Evolutionary conservation across 2,329 filamentous ascomycete genomes (phyloP), one percentile per base, ranked within the genome.

Genomic region (Fusarium sp.): DNA sequence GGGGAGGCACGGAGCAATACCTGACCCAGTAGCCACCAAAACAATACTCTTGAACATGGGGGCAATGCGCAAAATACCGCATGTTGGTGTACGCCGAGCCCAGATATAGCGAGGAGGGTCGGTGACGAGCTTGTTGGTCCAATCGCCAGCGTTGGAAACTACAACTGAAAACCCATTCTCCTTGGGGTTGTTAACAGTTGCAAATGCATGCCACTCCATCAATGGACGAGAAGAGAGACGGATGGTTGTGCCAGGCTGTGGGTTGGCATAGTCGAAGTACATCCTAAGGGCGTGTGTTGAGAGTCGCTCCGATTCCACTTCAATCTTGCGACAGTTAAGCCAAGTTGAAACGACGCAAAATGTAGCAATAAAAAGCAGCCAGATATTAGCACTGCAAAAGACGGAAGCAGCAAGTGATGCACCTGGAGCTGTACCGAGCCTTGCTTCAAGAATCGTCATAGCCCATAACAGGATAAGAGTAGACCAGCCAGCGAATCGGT

Each of bases 151-250:
- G 66, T 88, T 89, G 55, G 90, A 91, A 40, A 92, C 83, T 34
- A 92, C 80, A 25, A 90, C 81, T 0, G 89, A 91, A 79, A 90
- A 92, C 18, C 86, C 88, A 4, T 44, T 65, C 11, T 67, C 60
- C 24, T 79, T 77, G 1, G 85, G 83, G 66, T 87, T 84, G 3
- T 90, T 87, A 60, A 93, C 90, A 0, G 89, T 89, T 27, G 91
- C 91, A 74, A 93, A 93, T 3, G 88, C 85, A 78, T 93, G 91
- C 83, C 89, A 92, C 78, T 93, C 91, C 6, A 84, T 79, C 22
- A 92, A 80, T 0, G 90, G 90, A 6, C 83, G 82, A 45, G 87
- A 84, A 6, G 89, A 85, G 11, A 92, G 80, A 24, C 89, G 86
- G n/a, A 73, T 70, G 12, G 92, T 82, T 11, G 58, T 74, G 9